Evolutionary conservation across 192 early-diverging fungal species (phyloP).

Genomic region (Kickxella alabastrina): DNA sequence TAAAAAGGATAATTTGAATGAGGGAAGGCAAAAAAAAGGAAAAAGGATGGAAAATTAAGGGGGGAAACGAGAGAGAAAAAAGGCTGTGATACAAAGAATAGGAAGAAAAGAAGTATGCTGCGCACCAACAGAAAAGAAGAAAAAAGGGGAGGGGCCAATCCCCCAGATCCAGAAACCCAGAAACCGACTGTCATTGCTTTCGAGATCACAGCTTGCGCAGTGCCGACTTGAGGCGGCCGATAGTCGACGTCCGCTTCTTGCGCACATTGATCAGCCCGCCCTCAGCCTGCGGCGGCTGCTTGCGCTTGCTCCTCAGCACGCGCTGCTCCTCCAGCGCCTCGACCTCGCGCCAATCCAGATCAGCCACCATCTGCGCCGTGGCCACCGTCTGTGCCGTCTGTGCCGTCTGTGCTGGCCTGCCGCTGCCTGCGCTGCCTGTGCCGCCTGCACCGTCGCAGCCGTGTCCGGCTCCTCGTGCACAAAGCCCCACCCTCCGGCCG

Average conservation of each 20-base stretch:
- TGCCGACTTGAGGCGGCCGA: slow-evolving; percentile 1
- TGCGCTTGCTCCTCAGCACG: neutral
- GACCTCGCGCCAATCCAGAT: slow-evolving; percentile 23
- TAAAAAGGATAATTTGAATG: neutral
- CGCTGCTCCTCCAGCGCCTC: slow-evolving; percentile 8
- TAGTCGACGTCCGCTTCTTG: slow-evolving; percentile 10
- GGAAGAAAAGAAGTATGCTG: neutral
- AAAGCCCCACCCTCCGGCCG: neutral
- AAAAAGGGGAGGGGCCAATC: neutral
- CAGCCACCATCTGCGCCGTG: slow-evolving; percentile 21
- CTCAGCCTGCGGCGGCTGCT: slow-evolving; percentile 1
- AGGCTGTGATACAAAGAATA: too few species aligned
- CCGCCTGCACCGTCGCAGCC: neutral
- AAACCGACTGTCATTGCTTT: too few species aligned
- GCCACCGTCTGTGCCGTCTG: slow-evolving; percentile 18
- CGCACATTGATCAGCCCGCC: slow-evolving; percentile 19
- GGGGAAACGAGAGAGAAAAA: too few species aligned
- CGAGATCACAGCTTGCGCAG: slow-evolving; percentile 6
- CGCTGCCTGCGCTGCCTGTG: neutral
- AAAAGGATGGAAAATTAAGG: neutral
- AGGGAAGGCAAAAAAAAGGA: neutral
- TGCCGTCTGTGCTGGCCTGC: neutral
- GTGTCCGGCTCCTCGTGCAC: neutral
- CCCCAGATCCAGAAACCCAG: too few species aligned
- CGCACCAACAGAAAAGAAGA: neutral